Base-by-base conservation (phyloP, 2,329 filamentous ascomycete species). In the Ophiostoma perfectum region DNA sequence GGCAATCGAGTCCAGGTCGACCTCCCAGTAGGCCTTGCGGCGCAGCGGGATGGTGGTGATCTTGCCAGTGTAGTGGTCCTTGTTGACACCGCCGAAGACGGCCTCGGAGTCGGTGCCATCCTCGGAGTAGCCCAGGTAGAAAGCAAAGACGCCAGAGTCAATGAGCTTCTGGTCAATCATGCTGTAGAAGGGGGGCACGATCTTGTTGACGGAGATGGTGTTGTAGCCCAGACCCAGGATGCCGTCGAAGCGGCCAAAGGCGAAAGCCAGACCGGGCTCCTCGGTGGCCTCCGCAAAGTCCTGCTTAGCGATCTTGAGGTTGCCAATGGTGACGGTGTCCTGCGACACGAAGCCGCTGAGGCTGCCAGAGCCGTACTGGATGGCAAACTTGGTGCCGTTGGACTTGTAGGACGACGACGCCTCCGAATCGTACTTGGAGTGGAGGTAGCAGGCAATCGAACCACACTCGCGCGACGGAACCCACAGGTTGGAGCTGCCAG, bases 1-100 rank as follows among this genome's bases (percentile, higher is more conserved):
- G 68, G 90, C 88, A 81, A 99, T 95, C 72, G 92, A 85, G 76
- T 98, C 90, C 71, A 99, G 88, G 76, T 98, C 93, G 68, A 99
- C 94, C 86, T 99, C 95, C 95, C 95, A 99, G 87, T 99, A 99
- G 65, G 95, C 95, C 90, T 98, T 98, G 78, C 95, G 92, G 80
- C 95, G 92, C 74, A 99, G 87, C 68, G 95, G 95, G 74, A 99
- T 92, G 80, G 93, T 96, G 78, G 89, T 91, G 75, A 99, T 86
- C 80, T 98, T 89, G 76, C 95, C 95, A 52, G 85, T 88, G 79
- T 84, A 88, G 84, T 95, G 92, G 77, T 83, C 82, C 81, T 92
- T 82, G 80, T 98, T 89, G 71, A 97, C 81, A 73, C 94, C 94
- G 79, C 94, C 94, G 73, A 99, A 99, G 73, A 89, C 88, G 70